phyloP scores from a whole-genome alignment of 176 grass and related monocot genomes.

The Bothriochloa decipiens region DNA sequence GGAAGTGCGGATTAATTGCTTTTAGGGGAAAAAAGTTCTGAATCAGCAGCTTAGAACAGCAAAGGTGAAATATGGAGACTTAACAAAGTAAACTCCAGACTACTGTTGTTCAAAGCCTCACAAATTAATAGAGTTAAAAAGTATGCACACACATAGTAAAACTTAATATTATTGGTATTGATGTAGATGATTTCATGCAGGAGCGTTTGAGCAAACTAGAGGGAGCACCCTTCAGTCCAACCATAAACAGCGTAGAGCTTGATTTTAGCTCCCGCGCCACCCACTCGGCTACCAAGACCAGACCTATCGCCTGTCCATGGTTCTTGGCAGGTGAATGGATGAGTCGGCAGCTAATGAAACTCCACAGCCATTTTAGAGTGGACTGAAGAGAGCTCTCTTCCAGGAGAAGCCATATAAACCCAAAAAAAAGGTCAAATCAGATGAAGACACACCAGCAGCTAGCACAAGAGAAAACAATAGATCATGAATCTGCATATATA shows the following conservation, averaged over 20 bases:
- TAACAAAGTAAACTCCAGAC: neutral
- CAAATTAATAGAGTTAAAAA: neutral
- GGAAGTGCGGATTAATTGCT: neutral
- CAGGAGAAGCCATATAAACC: neutral
- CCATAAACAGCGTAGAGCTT: slow-evolving; percentile 61
- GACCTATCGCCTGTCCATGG: slow-evolving; percentile 1
- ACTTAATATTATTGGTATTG: neutral
- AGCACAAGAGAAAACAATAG: neutral
- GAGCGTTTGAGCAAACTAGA: neutral
- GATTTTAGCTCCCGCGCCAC: slow-evolving; percentile 80
- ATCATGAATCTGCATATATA: neutral
- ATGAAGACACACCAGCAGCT: neutral
- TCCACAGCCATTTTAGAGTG: slow-evolving; percentile 67
- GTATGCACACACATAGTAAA: neutral
- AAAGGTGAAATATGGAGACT: neutral
- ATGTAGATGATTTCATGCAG: slow-evolving; percentile 40
- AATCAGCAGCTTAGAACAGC: neutral
- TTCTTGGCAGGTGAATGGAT: slow-evolving; percentile 71
- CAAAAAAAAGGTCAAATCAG: neutral
- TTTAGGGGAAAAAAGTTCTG: neutral
- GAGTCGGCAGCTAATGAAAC: slow-evolving; percentile 89
- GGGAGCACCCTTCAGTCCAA: slow-evolving; percentile 99
- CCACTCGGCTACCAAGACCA: slow-evolving; percentile 76
- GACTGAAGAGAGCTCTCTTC: slow-evolving; percentile 92
- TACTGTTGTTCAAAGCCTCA: neutral